A percentile compares a stretch with the other conserved stretches of the same genome.
These are phyloP conservation scores for Jatropha multifida DNA, from an alignment of 441 rosid genomes.

Conservation along the genomic window DNA sequence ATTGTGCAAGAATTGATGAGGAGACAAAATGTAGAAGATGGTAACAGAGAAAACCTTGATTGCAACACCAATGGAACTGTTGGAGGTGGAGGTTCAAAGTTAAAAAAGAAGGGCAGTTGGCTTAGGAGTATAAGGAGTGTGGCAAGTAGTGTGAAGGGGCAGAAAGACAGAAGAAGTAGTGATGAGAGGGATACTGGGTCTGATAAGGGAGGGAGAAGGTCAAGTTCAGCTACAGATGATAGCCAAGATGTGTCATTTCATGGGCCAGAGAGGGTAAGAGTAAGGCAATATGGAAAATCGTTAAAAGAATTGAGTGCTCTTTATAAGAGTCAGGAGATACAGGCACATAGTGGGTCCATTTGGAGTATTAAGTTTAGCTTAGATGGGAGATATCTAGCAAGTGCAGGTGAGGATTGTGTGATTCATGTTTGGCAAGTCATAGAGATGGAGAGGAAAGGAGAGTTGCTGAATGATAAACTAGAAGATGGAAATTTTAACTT, in stretches of 20 bases:
- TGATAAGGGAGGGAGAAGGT: constrained; percentile 91
- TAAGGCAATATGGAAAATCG: constrained; percentile 54
- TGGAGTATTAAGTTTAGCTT: constrained; percentile 84
- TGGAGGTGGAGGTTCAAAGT: constrained; percentile 38
- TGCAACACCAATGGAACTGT: constrained; percentile 36
- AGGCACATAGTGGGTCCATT: constrained; percentile 77
- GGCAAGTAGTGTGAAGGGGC: constrained; percentile 61
- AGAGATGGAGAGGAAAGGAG: constrained; percentile 67
- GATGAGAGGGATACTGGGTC: constrained; percentile 93
- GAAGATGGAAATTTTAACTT: constrained; percentile 58
- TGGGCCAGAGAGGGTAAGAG: constrained; percentile 62
- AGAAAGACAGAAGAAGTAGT: constrained; percentile 82
- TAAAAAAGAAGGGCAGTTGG: constrained; percentile 83
- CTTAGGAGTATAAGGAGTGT: constrained; percentile 71
- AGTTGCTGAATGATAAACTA: constrained; percentile 63
- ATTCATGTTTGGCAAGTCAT: constrained; percentile 78
- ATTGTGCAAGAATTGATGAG: constrained; percentile 97
- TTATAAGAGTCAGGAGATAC: constrained; percentile 66
- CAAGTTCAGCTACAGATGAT: constrained; percentile 98
- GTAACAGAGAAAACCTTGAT: constrained; percentile 49
- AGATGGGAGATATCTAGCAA: constrained; percentile 79
- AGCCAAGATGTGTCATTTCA: constrained; percentile 88
- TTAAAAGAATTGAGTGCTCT: constrained; percentile 76
- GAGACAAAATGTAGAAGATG: constrained; percentile 89
- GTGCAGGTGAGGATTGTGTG: constrained; percentile 84